phyloP scores from a whole-genome alignment of 169 alveolate species.

The Plasmodium fragile region DNA sequence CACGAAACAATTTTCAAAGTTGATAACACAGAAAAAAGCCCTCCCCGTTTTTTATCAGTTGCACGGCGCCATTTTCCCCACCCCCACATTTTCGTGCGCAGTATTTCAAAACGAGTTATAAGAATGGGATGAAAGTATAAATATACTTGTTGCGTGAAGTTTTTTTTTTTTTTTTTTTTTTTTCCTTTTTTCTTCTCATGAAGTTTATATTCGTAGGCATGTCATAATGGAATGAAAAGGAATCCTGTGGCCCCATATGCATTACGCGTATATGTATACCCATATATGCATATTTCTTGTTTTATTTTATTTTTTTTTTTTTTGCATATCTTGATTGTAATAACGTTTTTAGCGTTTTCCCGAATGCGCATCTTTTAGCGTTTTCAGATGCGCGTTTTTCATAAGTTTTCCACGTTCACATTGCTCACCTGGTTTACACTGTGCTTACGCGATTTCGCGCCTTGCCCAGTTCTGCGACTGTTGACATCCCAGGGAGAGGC shows the following conservation, averaged over 20 bases:
- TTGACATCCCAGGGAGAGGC: neutral
- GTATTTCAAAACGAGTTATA: neutral
- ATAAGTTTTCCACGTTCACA: neutral
- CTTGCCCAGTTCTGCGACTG: neutral
- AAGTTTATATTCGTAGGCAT: neutral
- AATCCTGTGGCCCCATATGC: neutral
- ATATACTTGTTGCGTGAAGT: neutral
- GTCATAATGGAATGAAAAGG: neutral
- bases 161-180: neutral
- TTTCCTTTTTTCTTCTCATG: neutral
- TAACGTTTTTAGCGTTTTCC: neutral
- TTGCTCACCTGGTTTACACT: neutral
- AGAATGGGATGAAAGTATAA: neutral
- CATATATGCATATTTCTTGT: neutral
- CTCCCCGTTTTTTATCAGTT: neutral
- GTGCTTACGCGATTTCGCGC: neutral
- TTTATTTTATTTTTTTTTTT: neutral
- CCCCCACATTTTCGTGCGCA: neutral
- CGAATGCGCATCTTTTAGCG: neutral
- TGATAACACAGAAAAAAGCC: neutral
- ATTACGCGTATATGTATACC: neutral
- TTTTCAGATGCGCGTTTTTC: neutral
- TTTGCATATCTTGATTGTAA: conserved; percentile 2
- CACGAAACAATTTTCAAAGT: neutral
- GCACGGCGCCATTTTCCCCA: neutral